These are phyloP conservation scores for Bipolaris oryzae DNA, from an alignment of 2,329 filamentous ascomycete species.

Conservation along the genomic window DNA sequence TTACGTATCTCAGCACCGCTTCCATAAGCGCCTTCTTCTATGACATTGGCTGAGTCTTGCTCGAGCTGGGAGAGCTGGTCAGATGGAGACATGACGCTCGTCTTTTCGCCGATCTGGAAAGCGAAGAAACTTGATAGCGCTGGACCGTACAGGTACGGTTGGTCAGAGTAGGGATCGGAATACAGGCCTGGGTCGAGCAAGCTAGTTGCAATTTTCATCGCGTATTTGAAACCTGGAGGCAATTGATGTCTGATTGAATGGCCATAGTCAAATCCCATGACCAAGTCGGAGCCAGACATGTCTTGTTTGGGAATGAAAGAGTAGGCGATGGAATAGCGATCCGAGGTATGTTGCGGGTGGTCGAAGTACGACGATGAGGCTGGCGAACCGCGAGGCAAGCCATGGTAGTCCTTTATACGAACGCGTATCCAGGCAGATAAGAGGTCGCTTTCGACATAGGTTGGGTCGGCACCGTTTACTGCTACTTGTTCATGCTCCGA, in stretches of 20 bases:
- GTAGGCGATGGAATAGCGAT: conserved; percentile 46
- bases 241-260: conserved; percentile 45
- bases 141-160: conserved; percentile 47
- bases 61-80: conserved; percentile 33
- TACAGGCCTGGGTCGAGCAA: conserved; percentile 47
- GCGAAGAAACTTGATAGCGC: conserved; percentile 45
- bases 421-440: conserved; percentile 43
- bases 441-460: conserved; percentile 35
- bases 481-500: conserved; percentile 39
- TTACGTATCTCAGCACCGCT: conserved; percentile 43
- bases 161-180: conserved; percentile 45
- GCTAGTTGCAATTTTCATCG: conserved; percentile 46
- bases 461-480: conserved; percentile 39
- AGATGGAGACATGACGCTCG: conserved; percentile 16
- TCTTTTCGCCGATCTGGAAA: conserved; percentile 40
- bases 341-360: conserved; percentile 40
- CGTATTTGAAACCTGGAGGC: conserved; percentile 46
- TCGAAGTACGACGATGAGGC: conserved; percentile 39
- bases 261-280: conserved; percentile 48
- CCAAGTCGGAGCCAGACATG: conserved; percentile 37
- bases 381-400: conserved; percentile 41
- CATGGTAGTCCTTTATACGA: conserved; percentile 46
- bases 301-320: conserved; percentile 46
- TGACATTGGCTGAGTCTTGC: conserved; percentile 36
- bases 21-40: conserved; percentile 51